A percentile compares a stretch with the other conserved stretches of the same genome.
Conservation (phyloP, 768 basidiomycete species). For the Cantharellus anzutake region DNA sequence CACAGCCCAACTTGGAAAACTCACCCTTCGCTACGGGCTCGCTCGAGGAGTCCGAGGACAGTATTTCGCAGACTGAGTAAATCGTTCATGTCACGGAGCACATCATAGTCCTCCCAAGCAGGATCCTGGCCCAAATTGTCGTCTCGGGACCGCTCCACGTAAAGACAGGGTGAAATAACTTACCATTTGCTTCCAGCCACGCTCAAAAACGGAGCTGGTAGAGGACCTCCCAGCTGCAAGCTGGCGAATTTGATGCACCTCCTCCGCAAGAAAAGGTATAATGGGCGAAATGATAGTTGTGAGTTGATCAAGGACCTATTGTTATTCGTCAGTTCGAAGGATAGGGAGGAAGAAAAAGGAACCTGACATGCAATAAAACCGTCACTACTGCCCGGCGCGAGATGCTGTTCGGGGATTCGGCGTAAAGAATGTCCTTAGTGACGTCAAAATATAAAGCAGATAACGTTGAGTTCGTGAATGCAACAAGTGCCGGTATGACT, state of each 20-base stretch:
- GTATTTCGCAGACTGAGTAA: constrained; percentile 40
- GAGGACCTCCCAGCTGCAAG: constrained; percentile 11
- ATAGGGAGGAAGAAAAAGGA: background rate
- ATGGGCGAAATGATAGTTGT: constrained; percentile 64
- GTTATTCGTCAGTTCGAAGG: background rate
- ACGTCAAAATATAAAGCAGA: constrained; percentile 88
- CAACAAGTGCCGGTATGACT: constrained; percentile 56
- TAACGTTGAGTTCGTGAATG: constrained; percentile 67
- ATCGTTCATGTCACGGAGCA: constrained; percentile 40
- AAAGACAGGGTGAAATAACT: constrained; percentile 12
- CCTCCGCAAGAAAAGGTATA: constrained; percentile 80
- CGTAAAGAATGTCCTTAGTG: constrained; percentile 79
- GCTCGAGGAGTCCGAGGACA: constrained; percentile 52
- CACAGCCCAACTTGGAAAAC: constrained; percentile 9
- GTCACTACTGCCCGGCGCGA: constrained; percentile 48
- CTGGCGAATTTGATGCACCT: constrained; percentile 35
- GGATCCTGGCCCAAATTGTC: constrained; percentile 21
- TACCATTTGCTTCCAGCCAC: constrained; percentile 52
- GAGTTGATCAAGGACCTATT: constrained; percentile 46
- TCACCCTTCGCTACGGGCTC: constrained; percentile 59
- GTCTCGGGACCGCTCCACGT: constrained; percentile 4
- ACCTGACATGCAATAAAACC: constrained; percentile 47
- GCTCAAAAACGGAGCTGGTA: constrained; percentile 45
- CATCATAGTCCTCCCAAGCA: constrained; percentile 42
- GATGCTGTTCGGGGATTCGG: constrained; percentile 29